Conservation (phyloP, 1,284 basidiomycete genomes). For the Laetiporus sulphureus region DNA sequence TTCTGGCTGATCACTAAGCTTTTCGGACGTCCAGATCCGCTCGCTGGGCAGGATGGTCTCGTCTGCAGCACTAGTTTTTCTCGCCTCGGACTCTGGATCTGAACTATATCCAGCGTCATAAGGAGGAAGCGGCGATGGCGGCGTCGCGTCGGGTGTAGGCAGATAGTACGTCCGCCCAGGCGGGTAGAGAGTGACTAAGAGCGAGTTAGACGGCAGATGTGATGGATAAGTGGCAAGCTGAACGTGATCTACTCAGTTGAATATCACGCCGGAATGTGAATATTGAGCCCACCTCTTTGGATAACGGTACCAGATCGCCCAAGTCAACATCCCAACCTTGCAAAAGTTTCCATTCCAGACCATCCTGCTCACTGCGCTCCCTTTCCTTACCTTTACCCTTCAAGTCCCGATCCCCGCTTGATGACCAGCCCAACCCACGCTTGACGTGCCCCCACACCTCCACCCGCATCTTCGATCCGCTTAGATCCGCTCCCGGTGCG, state of each 20-base stretch:
- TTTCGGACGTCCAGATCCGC: conserved; percentile 1
- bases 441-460: conserved; percentile 53
- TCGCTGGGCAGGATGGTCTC: conserved; percentile 12
- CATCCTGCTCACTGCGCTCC: conserved; percentile 20
- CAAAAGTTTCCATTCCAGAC: conserved; percentile 53
- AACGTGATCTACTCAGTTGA: background rate
- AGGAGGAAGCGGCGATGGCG: conserved; percentile 41
- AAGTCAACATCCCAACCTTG: conserved; percentile 66
- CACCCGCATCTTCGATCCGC: conserved; percentile 41
- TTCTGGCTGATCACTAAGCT: conserved; percentile 1
- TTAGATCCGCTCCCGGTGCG: conserved; percentile 40
- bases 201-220: conserved; percentile 64
- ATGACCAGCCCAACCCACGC: conserved; percentile 6
- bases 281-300: conserved; percentile 48
- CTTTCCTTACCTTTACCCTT: conserved; percentile 39
- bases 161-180: conserved; percentile 53
- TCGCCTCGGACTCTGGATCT: conserved; percentile 53
- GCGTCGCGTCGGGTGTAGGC: conserved; percentile 31
- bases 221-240: conserved; percentile 41
- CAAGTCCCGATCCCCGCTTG: background rate
- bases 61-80: conserved; percentile 19
- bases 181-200: conserved; percentile 59
- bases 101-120: conserved; percentile 55
- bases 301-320: conserved; percentile 50
- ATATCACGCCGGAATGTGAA: conserved; percentile 8